A percentile compares a stretch with the other conserved stretches of the same genome.
Evolutionary conservation across 1,284 basidiomycete species (phyloP).

Genomic region (Serendipita sp.): DNA sequence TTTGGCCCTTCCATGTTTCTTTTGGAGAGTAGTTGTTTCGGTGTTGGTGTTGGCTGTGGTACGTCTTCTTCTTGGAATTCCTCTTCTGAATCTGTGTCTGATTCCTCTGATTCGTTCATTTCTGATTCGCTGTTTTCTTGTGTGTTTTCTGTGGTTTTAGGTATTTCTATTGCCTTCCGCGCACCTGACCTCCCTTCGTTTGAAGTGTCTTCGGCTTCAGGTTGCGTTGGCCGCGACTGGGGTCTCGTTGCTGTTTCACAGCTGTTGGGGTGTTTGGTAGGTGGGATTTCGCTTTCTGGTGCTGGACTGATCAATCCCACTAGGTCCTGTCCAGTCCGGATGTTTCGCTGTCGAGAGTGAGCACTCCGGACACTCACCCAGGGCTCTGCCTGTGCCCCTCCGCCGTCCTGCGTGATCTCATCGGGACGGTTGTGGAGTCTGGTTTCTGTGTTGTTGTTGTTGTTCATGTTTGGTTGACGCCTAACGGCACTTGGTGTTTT

Average conservation of each 20-base stretch:
- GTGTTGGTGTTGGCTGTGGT: background rate
- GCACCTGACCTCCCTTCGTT: background rate
- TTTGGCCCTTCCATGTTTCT: background rate
- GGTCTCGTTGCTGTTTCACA: too few species aligned
- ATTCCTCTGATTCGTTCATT: background rate
- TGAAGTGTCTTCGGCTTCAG: background rate
- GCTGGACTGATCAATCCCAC: background rate
- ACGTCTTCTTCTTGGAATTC: background rate
- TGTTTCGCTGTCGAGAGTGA: background rate
- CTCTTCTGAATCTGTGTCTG: background rate
- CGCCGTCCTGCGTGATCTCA: background rate
- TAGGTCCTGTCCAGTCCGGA: background rate
- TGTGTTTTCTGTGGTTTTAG: background rate
- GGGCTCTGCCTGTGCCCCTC: background rate
- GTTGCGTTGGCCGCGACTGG: background rate
- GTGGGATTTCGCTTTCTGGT: background rate
- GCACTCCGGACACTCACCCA: background rate
- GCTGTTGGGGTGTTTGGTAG: too few species aligned
- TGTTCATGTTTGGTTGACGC: background rate
- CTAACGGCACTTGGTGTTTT: background rate
- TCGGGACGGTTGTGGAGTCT: background rate
- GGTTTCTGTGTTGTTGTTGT: background rate
- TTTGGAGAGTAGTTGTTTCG: background rate
- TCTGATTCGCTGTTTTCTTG: background rate
- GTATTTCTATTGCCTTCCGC: background rate